Evolutionary conservation across 2,329 filamentous ascomycete species (phyloP), one percentile per base, ranked within the genome.

Genomic region (Pyrenochaeta sp.): DNA sequence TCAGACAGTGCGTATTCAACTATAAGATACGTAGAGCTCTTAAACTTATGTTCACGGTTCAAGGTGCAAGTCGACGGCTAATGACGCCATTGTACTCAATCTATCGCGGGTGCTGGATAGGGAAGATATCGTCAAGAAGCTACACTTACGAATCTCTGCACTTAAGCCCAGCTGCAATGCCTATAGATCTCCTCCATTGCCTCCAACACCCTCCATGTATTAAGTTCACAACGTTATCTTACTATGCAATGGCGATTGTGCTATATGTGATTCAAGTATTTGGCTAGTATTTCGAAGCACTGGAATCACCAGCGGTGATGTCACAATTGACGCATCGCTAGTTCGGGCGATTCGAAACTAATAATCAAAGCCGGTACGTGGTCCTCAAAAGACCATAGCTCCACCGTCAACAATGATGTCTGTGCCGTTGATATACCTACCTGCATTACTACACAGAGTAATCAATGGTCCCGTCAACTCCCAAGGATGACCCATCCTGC

Each of bases 351-450:
- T 27, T 9, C 9, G 9, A 9, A 27, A 5, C 9, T 27, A 9
- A 9, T 27, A 27, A 27, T 5, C 23, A 27, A 9, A 9, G 4
- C 4, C 9, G 23, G 23, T 27, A 27, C 23, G n/a, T n/a, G n/a
- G n/a, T 27, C 4, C 18, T 45, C 47, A 74, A 49, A 75, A 74
- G 4, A 68, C 72, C 66, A 71, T 73, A 7, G 70, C 70, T 1
- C 72, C 72, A 1, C 87, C 87, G 70, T 90, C 87, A 41, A 89
- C 81, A 30, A 88, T 75, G 53, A 90, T 79, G 76, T 90, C 87
- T 5, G 84, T 79, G 2, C 87, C 88, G 60, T 83, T 90, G n/a
- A 91, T 83, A 74, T 90, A 91, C 29, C 80, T 84, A 15, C 87
- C 86, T 1, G 85, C 85, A 57, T 78, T 78, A 59, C 86, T 87